Conservation (phyloP, 495 filamentous ascomycete species). For the Penicillium bovifimosum region DNA sequence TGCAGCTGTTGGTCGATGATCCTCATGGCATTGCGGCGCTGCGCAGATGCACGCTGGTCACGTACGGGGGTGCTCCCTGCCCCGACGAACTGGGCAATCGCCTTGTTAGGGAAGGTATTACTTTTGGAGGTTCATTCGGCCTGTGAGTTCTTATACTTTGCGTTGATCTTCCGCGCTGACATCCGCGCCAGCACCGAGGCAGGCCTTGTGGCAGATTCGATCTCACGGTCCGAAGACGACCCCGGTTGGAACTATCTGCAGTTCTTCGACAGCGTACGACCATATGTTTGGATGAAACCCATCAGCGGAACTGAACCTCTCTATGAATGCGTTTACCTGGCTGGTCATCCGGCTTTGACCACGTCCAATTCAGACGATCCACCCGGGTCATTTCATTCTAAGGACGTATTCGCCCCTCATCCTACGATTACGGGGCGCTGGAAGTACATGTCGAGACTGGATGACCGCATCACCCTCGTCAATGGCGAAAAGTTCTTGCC, state of each 20-base stretch:
- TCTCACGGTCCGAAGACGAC: conserved; percentile 40
- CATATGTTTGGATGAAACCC: conserved; percentile 48
- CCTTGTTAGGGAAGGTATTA: conserved; percentile 43
- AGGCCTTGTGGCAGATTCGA: conserved; percentile 46
- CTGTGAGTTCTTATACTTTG: conserved; percentile 31
- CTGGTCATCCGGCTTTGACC: conserved; percentile 47
- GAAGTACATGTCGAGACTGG: conserved; percentile 58
- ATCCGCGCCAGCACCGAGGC: conserved; percentile 44
- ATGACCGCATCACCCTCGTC: conserved; percentile 57
- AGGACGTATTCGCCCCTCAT: conserved; percentile 60
- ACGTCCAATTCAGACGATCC: conserved; percentile 50
- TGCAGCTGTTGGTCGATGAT: conserved; percentile 49
- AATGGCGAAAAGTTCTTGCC: conserved; percentile 70
- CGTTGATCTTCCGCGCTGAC: no score
- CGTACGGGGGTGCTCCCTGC: conserved; percentile 48
- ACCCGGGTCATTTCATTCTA: conserved; percentile 48
- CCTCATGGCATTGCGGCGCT: conserved; percentile 42
- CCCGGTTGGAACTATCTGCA: conserved; percentile 51
- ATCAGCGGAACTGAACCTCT: conserved; percentile 32
- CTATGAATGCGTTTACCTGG: conserved; percentile 49
- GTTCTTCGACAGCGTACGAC: conserved; percentile 40
- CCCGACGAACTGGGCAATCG: conserved; percentile 54
- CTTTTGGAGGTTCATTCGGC: conserved; percentile 47
- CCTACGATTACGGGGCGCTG: conserved; percentile 53
- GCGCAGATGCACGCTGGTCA: conserved; percentile 40